phyloP scores from a whole-genome alignment of 2,329 filamentous ascomycete species.

The Tolypocladium cylindrosporum region DNA sequence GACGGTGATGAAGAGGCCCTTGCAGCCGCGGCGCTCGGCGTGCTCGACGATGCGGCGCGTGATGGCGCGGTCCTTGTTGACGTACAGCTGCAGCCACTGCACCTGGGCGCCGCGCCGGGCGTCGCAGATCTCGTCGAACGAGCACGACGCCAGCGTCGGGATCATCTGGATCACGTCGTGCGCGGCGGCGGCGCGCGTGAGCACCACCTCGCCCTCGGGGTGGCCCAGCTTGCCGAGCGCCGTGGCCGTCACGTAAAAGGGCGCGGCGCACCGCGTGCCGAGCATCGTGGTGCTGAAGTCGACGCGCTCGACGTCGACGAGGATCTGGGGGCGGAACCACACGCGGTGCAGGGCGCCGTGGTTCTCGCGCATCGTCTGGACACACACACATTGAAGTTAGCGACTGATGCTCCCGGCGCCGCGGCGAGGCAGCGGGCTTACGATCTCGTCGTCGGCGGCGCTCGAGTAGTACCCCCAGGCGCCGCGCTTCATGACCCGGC shows the following conservation, averaged over 20 bases:
- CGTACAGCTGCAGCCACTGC: constrained; percentile 95
- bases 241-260: constrained; percentile 94
- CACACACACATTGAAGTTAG: neutral
- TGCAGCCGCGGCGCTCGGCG: constrained; percentile 85
- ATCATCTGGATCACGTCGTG: constrained; percentile 98
- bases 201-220: constrained; percentile 83
- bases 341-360: constrained; percentile 94
- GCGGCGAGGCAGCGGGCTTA: constrained; percentile 8
- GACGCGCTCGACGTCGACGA: constrained; percentile 81
- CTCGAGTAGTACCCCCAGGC: constrained; percentile 98
- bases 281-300: constrained; percentile 91
- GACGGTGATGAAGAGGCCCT: constrained; percentile 94
- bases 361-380: constrained; percentile 85
- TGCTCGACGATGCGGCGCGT: constrained; percentile 86
- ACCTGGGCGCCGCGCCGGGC: constrained; percentile 68
- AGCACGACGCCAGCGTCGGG: constrained; percentile 90
- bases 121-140: constrained; percentile 94
- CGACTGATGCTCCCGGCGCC: neutral
- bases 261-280: constrained; percentile 70
- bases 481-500: constrained; percentile 84
- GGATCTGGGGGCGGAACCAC: constrained; percentile 84
- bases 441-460: constrained; percentile 51
- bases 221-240: constrained; percentile 92
- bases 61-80: constrained; percentile 90
- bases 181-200: constrained; percentile 73